These are phyloP conservation scores for Dictyostelium capitatum DNA, from an alignment of 78 protist genomes.

Conservation along the genomic window DNA sequence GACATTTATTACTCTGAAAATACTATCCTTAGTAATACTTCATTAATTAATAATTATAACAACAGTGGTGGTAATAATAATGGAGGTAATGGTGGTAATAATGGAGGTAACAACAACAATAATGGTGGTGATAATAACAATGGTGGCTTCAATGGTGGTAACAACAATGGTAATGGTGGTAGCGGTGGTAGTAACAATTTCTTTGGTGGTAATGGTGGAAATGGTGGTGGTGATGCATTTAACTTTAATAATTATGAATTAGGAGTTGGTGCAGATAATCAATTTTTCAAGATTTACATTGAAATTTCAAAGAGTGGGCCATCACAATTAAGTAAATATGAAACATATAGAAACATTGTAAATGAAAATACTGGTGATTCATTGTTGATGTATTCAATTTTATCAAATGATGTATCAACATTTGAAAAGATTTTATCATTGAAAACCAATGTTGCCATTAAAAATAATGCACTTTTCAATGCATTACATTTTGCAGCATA, in stretches of 20 bases:
- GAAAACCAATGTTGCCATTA: neutral
- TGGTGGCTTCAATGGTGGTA: neutral
- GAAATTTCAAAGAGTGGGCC: neutral
- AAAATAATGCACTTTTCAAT: neutral
- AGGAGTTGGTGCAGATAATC: neutral
- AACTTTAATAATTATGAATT: neutral
- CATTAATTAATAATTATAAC: neutral
- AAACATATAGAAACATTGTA: conserved; percentile 11
- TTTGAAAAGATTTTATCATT: neutral
- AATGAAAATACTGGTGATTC: conserved; percentile 18
- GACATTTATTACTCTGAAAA: conserved; percentile 2
- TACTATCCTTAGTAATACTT: neutral
- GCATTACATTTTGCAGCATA: conserved; percentile 10
- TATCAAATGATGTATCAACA: conserved; percentile 12
- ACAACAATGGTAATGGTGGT: neutral
- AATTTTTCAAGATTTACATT: neutral
- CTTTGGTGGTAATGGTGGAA: conserved; percentile 1
- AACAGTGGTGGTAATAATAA: neutral
- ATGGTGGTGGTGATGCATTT: conserved; percentile 12
- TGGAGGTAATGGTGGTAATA: neutral
- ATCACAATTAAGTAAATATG: conserved; percentile 1
- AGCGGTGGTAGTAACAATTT: neutral
- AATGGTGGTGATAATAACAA: neutral
- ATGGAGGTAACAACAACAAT: neutral
- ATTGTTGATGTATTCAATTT: conserved; percentile 2